Evolutionary conservation across 176 grass and related monocot species (phyloP), one percentile per base, ranked within the genome.

Genomic region (Hyparrhenia diplandra): DNA sequence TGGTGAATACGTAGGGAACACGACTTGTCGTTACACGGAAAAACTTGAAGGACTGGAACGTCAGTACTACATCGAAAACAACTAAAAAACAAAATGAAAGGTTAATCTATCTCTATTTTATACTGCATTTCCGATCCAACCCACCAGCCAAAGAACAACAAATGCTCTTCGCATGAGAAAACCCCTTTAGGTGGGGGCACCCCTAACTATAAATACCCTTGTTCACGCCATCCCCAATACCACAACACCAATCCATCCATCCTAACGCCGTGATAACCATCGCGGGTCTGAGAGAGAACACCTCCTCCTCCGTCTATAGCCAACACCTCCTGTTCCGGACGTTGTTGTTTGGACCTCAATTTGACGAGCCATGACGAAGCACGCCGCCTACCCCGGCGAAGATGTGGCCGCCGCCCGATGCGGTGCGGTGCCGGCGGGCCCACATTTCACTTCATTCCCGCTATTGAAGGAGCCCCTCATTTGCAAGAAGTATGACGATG

Each of bases 301-400:
- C 66, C 13, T 8, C 5, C 32, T 63, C 24, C 64, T 37, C 14
- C 3, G n/a, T 2, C 18, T 13, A 49, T 23, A 76, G 29, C 36
- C 49, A 55, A 17, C 52, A 67, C 13, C 49, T 16, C 59, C 29
- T 18, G 28, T 37, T 37, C 1, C 36, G 37, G 35, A 5, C 32
- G 1, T 21, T 5, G 11, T 12, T 55, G 47, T 10, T 17, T n/a
- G 70, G 12, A 10, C 20, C 21, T 37, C 64, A 12, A 25, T 8
- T 12, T 24, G 12, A 14, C 59, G 5, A 71, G 7, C 24, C 67
- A 97, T 97, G 94, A 87, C 85, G 58, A 91, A 89, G 46, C 86
- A 82, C 59, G 83, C 83, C 42, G 83, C 69, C 40, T 82, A 87
- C 14, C 6, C 84, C 43, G 66, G 86, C 61, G 87, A 91, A 29